phyloP scores from a whole-genome alignment of 2,329 filamentous ascomycete species.

The Beauveria sp. region DNA sequence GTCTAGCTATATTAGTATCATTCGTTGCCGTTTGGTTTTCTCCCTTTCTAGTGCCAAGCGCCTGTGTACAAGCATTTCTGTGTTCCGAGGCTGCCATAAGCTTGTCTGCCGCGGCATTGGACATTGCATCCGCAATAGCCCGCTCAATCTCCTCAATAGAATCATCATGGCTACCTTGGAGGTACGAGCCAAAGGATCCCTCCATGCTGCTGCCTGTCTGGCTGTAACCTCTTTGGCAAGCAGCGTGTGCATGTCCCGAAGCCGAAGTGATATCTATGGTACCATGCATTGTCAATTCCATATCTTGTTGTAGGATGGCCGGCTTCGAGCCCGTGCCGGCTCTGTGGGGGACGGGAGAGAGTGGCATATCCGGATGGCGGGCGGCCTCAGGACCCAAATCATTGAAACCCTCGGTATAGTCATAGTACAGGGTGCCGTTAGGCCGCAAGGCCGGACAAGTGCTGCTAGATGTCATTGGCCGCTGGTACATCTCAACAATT shows the following conservation, averaged over 20 bases:
- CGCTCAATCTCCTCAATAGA: conserved; percentile 10
- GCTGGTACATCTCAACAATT: conserved; percentile 40
- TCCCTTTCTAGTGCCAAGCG: background rate
- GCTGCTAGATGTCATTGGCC: conserved; percentile 19
- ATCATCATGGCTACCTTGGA: conserved; percentile 10
- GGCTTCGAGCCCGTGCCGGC: conserved; percentile 18
- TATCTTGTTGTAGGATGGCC: conserved; percentile 20
- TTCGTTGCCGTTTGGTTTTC: conserved; percentile 4
- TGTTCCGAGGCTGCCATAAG: conserved; percentile 1
- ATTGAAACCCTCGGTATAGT: conserved; percentile 46
- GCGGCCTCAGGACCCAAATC: conserved; percentile 17
- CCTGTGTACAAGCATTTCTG: background rate
- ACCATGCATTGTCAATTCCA: conserved; percentile 1
- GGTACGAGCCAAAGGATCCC: conserved; percentile 5
- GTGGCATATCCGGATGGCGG: conserved; percentile 15
- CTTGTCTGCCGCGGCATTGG: conserved; percentile 8
- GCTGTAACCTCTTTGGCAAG: background rate
- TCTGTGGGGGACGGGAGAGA: conserved; percentile 25
- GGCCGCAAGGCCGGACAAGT: conserved; percentile 22
- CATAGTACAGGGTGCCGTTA: conserved; percentile 38
- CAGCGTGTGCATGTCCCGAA: background rate
- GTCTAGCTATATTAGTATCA: background rate
- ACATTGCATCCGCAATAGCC: conserved; percentile 9
- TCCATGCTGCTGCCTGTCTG: background rate
- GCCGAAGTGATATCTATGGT: background rate